phyloP scores from a whole-genome alignment of 331 rosid genomes.

The Pyrus hybrid region DNA sequence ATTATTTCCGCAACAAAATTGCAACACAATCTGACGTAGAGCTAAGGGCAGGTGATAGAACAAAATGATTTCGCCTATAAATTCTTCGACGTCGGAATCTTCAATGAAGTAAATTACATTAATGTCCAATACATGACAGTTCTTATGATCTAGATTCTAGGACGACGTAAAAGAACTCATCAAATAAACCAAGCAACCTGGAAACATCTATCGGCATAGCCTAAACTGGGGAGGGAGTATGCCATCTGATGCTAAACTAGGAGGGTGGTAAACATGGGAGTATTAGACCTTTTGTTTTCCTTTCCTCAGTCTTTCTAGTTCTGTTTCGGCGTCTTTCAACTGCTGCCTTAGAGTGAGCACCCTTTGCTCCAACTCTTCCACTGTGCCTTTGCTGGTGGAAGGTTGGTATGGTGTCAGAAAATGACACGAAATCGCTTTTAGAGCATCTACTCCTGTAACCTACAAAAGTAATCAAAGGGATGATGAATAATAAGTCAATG shows the following conservation, averaged over 20 bases:
- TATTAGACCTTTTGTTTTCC: constrained; percentile 39
- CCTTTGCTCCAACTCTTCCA: constrained; percentile 57
- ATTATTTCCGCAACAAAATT: neutral
- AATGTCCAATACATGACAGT: neutral
- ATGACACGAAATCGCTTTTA: constrained; percentile 57
- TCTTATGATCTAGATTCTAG: neutral
- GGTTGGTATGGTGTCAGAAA: constrained; percentile 58
- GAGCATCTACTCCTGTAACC: constrained; percentile 92
- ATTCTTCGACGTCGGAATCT: neutral
- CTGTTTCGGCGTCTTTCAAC: constrained; percentile 62
- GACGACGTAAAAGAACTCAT: neutral
- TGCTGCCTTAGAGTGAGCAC: constrained; percentile 42
- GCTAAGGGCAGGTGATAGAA: neutral
- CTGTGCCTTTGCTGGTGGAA: constrained; percentile 22
- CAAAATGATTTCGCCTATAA: neutral
- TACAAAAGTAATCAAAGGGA: constrained; percentile 8
- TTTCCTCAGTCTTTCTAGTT: constrained; percentile 49
- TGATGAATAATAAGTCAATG: neutral
- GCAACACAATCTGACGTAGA: neutral
- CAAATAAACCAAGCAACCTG: neutral
- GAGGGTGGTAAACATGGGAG: neutral
- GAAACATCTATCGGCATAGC: neutral
- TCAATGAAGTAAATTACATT: neutral
- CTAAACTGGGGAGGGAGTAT: neutral
- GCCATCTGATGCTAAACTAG: neutral